Conservation (phyloP, 805 yeast species). For the Nakazawaea populi region DNA sequence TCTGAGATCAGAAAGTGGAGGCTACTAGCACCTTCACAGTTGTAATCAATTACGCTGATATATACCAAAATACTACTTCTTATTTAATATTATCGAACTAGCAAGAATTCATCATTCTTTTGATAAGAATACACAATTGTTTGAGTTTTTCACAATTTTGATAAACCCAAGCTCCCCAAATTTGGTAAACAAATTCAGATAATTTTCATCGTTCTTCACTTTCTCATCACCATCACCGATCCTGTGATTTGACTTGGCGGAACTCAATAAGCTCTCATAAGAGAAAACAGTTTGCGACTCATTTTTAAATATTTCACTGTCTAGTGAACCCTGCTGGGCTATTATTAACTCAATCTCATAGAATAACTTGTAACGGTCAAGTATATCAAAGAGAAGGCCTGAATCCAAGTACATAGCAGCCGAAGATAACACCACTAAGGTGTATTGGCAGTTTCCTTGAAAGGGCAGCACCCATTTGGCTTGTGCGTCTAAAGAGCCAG, state of each 20-base stretch:
- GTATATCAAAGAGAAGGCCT: not conserved
- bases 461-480: not conserved
- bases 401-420: constrained; percentile 1
- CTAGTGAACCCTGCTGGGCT: not conserved
- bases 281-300: not conserved
- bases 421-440: not conserved
- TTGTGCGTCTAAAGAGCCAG: no score
- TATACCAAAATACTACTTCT: not conserved
- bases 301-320: not conserved
- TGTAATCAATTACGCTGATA: not conserved
- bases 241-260: not conserved
- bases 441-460: not conserved
- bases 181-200: constrained; percentile 1
- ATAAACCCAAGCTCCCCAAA: constrained; percentile 9
- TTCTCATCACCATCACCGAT: not conserved
- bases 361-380: not conserved
- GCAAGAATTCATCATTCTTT: no score
- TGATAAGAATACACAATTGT: no score
- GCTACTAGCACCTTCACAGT: not conserved
- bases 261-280: constrained; percentile 2
- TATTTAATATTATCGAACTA: no score
- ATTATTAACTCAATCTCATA: not conserved
- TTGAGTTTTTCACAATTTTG: not conserved
- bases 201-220: not conserved
- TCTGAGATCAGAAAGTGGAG: not conserved